phyloP scores from a whole-genome alignment of 1,284 basidiomycete genomes.

The Pseudozyma flocculosa region DNA sequence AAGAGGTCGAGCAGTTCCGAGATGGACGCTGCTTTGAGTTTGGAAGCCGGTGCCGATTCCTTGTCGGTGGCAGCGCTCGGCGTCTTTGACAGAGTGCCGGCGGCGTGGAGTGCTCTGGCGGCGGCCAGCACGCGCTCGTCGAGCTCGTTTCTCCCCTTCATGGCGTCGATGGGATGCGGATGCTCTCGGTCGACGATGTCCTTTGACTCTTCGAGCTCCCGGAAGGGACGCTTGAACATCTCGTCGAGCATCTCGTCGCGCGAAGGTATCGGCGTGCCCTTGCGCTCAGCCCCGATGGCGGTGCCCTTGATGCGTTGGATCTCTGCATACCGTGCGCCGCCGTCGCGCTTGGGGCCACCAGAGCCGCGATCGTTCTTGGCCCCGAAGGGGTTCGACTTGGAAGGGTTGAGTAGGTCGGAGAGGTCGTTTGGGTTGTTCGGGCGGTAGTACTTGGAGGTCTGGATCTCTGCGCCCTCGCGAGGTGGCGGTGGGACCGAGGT shows the following conservation, averaged over 20 bases:
- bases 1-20: conserved; percentile 17
- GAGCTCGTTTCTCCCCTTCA: conserved; percentile 45
- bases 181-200: conserved; percentile 33
- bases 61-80: not conserved
- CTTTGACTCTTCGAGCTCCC: conserved; percentile 23
- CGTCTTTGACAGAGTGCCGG: conserved; percentile 4
- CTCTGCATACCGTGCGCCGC: conserved; percentile 14
- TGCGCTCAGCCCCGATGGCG: conserved; percentile 27
- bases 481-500: conserved; percentile 42
- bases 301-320: conserved; percentile 31
- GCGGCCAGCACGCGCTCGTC: conserved; percentile 44
- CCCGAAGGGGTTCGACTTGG: conserved; percentile 1
- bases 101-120: conserved; percentile 30
- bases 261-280: conserved; percentile 31
- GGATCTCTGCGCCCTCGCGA: conserved; percentile 9
- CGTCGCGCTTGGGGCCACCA: conserved; percentile 1
- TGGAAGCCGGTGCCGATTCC: not conserved
- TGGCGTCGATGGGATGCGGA: conserved; percentile 44
- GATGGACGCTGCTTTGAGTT: conserved; percentile 15
- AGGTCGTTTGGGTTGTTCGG: conserved; percentile 40
- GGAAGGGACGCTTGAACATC: conserved; percentile 31
- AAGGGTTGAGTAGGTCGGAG: conserved; percentile 29
- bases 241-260: conserved; percentile 38
- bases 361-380: not conserved
- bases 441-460: conserved; percentile 11